These are phyloP conservation scores for Fusarium sp. DNA, from an alignment of 2,329 filamentous ascomycete genomes.

Conservation along the genomic window DNA sequence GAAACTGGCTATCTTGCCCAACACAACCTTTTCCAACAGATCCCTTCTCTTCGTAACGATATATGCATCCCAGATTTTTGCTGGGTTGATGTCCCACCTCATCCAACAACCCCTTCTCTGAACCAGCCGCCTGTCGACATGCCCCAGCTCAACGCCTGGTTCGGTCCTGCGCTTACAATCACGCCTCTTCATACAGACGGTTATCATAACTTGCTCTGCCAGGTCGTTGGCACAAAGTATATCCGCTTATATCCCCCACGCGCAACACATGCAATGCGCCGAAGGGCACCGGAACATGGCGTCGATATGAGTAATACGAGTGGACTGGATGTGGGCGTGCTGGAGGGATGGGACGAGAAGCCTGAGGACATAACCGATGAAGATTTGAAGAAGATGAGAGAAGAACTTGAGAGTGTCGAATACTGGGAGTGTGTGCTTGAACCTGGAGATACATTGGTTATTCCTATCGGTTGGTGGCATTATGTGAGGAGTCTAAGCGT, in stretches of 20 bases:
- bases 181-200: constrained; percentile 94
- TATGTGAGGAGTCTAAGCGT: constrained; percentile 88
- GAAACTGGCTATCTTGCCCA: constrained; percentile 87
- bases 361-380: constrained; percentile 46
- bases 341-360: constrained; percentile 71
- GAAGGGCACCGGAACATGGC: constrained; percentile 73
- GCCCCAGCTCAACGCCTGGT: constrained; percentile 90
- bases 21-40: constrained; percentile 86
- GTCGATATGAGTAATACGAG: constrained; percentile 97
- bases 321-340: constrained; percentile 77
- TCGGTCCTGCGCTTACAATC: constrained; percentile 88
- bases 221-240: constrained; percentile 93
- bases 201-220: constrained; percentile 91
- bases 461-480: constrained; percentile 98
- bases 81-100: constrained; percentile 76
- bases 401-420: constrained; percentile 68
- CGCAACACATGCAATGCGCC: constrained; percentile 69
- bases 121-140: constrained; percentile 62
- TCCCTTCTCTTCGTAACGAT: constrained; percentile 81
- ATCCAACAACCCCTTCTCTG: constrained; percentile 56
- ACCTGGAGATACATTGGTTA: constrained; percentile 87
- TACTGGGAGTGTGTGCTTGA: constrained; percentile 84
- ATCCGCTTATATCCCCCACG: constrained; percentile 85
- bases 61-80: constrained; percentile 87
- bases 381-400: constrained; percentile 57